Percentiles rank a stretch among this genome's conserved stretches.
Evolutionary conservation across 129 eudicot species (phyloP).

Genomic region (Smallanthus sonchifolius): DNA sequence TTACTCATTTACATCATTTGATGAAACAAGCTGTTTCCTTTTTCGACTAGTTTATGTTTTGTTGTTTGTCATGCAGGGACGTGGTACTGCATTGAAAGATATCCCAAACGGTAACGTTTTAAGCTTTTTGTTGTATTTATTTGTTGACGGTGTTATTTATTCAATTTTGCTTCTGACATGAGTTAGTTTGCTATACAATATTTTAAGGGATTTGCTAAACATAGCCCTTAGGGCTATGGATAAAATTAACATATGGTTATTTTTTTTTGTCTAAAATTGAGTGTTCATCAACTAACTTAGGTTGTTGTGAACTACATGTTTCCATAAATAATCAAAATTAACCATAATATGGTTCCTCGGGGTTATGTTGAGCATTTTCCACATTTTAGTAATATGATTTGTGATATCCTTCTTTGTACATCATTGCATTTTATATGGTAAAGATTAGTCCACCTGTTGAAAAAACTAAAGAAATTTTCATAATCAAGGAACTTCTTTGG

Average conservation of each 20-base stretch:
- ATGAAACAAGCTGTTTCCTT: not conserved
- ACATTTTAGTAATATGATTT: not conserved
- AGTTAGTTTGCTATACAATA: not conserved
- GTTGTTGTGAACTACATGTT: not conserved
- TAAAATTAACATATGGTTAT: not conserved
- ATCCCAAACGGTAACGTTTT: constrained; percentile 71
- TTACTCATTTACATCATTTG: not conserved
- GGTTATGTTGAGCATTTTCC: not conserved
- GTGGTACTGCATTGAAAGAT: constrained; percentile 85
- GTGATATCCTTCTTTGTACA: not conserved
- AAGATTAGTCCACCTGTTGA: not conserved
- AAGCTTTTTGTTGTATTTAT: not conserved
- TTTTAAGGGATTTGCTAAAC: not conserved
- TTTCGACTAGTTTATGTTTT: not conserved
- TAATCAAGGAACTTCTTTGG: not conserved
- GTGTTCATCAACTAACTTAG: not conserved
- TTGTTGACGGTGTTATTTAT: not conserved
- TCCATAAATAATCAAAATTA: not conserved
- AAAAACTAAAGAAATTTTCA: not conserved
- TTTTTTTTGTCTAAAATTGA: not conserved
- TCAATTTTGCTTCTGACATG: not conserved
- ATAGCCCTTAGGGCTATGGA: not conserved
- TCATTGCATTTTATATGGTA: not conserved
- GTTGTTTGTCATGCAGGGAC: constrained; percentile 66
- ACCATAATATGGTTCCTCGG: not conserved